Evolutionary conservation across 2,329 filamentous ascomycete genomes (phyloP).

Genomic region (Monilinia fructicola): DNA sequence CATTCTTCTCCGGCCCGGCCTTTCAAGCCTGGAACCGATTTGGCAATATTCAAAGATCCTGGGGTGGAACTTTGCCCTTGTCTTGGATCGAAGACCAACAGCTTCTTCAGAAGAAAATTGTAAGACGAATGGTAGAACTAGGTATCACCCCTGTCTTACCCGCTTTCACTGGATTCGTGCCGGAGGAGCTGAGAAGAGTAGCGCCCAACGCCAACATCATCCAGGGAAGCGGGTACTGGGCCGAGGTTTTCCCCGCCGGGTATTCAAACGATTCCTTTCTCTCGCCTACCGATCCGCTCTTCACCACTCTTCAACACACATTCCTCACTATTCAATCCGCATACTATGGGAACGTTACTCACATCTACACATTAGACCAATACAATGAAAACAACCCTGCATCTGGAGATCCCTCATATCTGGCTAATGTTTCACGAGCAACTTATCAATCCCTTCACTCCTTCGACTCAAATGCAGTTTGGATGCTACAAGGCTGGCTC

Average conservation of each 20-base stretch:
- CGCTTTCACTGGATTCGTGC: constrained; percentile 53
- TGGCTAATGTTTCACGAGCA: constrained; percentile 45
- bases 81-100: constrained; percentile 51
- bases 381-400: constrained; percentile 53
- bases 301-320: constrained; percentile 46
- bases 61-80: constrained; percentile 47
- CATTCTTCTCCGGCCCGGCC: constrained; percentile 51
- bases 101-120: constrained; percentile 49
- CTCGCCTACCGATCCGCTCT: constrained; percentile 48
- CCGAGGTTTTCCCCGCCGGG: constrained; percentile 42
- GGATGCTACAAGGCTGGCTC: constrained; percentile 54
- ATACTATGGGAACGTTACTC: constrained; percentile 50
- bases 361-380: constrained; percentile 53
- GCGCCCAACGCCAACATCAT: constrained; percentile 47
- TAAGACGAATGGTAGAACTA: constrained; percentile 51
- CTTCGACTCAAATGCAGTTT: constrained; percentile 50
- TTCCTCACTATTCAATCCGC: constrained; percentile 49
- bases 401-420: constrained; percentile 47
- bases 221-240: constrained; percentile 46
- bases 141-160: constrained; percentile 54
- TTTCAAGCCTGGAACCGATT: constrained; percentile 57
- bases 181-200: constrained; percentile 44
- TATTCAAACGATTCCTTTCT: constrained; percentile 51
- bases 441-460: constrained; percentile 51
- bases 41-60: constrained; percentile 53